These are phyloP conservation scores for Apiospora aurea DNA, from an alignment of 2,329 filamentous ascomycete species.

Conservation along the genomic window DNA sequence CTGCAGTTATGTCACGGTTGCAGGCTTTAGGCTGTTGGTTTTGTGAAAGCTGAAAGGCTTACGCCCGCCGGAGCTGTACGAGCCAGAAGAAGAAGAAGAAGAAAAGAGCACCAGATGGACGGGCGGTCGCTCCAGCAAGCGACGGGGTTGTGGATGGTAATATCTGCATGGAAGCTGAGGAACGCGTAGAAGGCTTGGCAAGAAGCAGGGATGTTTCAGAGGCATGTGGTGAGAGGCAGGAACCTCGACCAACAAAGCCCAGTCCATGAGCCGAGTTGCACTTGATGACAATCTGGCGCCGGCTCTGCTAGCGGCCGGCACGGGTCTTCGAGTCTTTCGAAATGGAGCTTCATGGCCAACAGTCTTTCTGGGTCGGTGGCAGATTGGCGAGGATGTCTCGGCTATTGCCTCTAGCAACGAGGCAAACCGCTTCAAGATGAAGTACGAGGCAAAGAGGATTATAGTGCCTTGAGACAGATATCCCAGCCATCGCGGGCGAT, in stretches of 20 bases:
- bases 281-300: not conserved
- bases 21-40: not conserved
- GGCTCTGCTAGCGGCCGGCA: not conserved
- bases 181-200: slow-evolving; percentile 11
- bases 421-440: not conserved
- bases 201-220: not conserved
- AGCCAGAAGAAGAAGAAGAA: not conserved
- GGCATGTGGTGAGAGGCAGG: not conserved
- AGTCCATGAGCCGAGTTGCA: not conserved
- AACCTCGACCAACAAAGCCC: not conserved
- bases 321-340: not conserved
- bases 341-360: not conserved
- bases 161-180: slow-evolving; percentile 16
- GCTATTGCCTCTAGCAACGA: not conserved
- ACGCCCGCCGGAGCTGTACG: not conserved
- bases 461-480: not conserved
- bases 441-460: not conserved
- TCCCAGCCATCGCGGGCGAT: not conserved
- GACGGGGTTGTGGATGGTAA: not conserved
- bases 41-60: not conserved
- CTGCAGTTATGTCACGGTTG: not conserved
- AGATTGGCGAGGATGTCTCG: slow-evolving; percentile 22
- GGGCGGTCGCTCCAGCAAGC: not conserved
- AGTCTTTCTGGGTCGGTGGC: not conserved
- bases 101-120: not conserved